Evolutionary conservation across 2,329 filamentous ascomycete species (phyloP).

Genomic region (Curvularia sp.): DNA sequence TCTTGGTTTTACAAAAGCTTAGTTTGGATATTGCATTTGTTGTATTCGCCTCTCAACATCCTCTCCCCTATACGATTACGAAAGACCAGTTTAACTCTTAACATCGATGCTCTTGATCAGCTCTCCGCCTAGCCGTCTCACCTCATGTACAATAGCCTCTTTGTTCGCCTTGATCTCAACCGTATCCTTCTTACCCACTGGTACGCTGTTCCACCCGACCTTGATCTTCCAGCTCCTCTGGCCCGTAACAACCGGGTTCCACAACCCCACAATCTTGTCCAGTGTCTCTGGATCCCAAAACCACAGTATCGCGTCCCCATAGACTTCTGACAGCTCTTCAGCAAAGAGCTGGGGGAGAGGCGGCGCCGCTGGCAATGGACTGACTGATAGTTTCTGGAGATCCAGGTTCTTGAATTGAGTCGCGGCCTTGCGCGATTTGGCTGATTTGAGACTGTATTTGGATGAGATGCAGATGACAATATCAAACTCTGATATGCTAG

Average conservation of each 20-base stretch:
- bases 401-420: conserved; percentile 83
- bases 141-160: conserved; percentile 73
- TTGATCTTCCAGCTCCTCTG: conserved; percentile 72
- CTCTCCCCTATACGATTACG: background rate
- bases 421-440: conserved; percentile 43
- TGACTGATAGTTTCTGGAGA: conserved; percentile 50
- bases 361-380: conserved; percentile 55
- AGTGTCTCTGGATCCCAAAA: conserved; percentile 72
- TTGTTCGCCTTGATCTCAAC: conserved; percentile 69
- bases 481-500: conserved; percentile 79
- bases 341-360: conserved; percentile 70
- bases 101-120: conserved; percentile 61
- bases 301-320: conserved; percentile 75
- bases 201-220: conserved; percentile 71
- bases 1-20: background rate
- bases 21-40: background rate
- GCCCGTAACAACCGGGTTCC: conserved; percentile 64
- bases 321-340: conserved; percentile 70
- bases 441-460: conserved; percentile 54
- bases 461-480: conserved; percentile 77
- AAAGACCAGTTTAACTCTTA: conserved; percentile 12
- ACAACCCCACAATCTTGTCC: conserved; percentile 68
- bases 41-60: background rate
- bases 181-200: conserved; percentile 47
- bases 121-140: conserved; percentile 66